A percentile compares a stretch with the other conserved stretches of the same genome.
These are phyloP conservation scores for Floccularia luteovirens DNA, from an alignment of 768 basidiomycete genomes.

Conservation along the genomic window DNA sequence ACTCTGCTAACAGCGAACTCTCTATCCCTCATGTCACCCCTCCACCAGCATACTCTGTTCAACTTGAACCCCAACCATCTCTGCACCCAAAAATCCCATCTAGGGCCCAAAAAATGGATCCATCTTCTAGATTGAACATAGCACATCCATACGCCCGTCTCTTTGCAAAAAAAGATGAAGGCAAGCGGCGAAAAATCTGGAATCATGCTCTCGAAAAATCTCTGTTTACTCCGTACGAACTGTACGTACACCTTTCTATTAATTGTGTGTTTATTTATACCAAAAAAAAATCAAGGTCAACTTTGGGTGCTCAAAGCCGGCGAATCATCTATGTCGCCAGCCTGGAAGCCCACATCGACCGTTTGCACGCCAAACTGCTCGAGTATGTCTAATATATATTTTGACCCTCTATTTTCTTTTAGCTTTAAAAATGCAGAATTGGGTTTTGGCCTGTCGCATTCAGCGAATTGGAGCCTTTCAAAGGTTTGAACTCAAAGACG, in stretches of 20 bases:
- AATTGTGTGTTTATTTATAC: background rate
- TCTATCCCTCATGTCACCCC: background rate
- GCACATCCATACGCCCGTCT: constrained; percentile 66
- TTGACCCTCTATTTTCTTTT: background rate
- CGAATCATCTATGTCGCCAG: constrained; percentile 68
- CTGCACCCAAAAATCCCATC: background rate
- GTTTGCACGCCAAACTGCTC: constrained; percentile 52
- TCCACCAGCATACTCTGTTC: background rate
- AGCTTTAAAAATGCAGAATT: constrained; percentile 16
- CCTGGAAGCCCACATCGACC: constrained; percentile 66
- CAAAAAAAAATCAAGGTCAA: constrained; percentile 33
- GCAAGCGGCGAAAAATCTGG: constrained; percentile 71
- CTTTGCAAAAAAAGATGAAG: constrained; percentile 52
- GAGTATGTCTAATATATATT: constrained; percentile 15
- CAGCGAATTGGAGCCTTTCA: constrained; percentile 52
- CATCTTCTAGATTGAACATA: constrained; percentile 19
- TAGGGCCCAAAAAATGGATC: constrained; percentile 6
- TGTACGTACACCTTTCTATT: constrained; percentile 31
- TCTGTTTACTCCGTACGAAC: constrained; percentile 58
- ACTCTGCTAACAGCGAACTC: background rate
- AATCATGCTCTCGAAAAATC: constrained; percentile 70
- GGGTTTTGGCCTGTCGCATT: constrained; percentile 50
- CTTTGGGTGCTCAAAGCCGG: constrained; percentile 58
- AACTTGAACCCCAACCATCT: background rate
- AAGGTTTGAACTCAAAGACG: constrained; percentile 68